These are phyloP conservation scores for Sorghum bicolor DNA, from an alignment of 176 grass and related monocot species.

Conservation along the genomic window Sorghum_bicolor_NCBIv3 NC_012879.2:7485501-7486000, in stretches of 20 bases:
- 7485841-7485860: slow-evolving; percentile 90
- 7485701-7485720: background rate
- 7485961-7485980: slow-evolving; percentile 68
- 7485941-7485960: slow-evolving; percentile 67
- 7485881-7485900: slow-evolving; percentile 76
- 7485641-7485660: background rate
- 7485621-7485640: background rate
- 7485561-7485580: slow-evolving; percentile 2
- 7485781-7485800: background rate
- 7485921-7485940: slow-evolving; percentile 95
- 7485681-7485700: background rate
- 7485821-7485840: slow-evolving; percentile 20
- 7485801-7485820: background rate
- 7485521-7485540: slow-evolving; percentile 94
- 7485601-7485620: background rate
- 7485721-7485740: background rate
- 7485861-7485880: slow-evolving; percentile 76
- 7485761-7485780: background rate
- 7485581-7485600: background rate
- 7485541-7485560: slow-evolving; percentile 72
- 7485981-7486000: slow-evolving; percentile 27
- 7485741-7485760: background rate
- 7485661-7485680: background rate
- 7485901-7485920: slow-evolving; percentile 95
- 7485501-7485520: slow-evolving; percentile 77